Conservation (phyloP, 1,284 basidiomycete genomes). For the Apiotrichum brassicae region DNA sequence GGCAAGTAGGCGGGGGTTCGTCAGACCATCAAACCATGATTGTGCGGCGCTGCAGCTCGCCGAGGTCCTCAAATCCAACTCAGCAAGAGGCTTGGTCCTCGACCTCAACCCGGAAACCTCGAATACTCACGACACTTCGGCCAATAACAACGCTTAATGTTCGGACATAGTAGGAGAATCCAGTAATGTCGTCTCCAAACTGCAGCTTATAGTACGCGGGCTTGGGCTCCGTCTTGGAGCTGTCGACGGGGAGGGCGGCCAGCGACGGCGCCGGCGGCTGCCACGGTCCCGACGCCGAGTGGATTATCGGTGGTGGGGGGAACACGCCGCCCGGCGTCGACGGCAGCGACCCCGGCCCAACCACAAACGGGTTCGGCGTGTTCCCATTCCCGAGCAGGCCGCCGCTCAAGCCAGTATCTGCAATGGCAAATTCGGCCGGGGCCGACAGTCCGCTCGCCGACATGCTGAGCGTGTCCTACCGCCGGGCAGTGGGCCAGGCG, state of each 20-base stretch:
- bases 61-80: too few species aligned
- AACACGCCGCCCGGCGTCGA: background rate
- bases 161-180: conserved; percentile 46
- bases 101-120: too few species aligned
- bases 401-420: too few species aligned
- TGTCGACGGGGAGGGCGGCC: conserved; percentile 43
- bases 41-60: too few species aligned
- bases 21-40: too few species aligned
- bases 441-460: too few species aligned
- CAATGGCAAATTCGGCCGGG: too few species aligned
- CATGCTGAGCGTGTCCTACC: too few species aligned
- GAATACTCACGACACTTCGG: conserved; percentile 38
- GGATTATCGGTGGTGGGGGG: background rate
- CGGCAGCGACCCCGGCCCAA: conserved; percentile 40
- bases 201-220: conserved; percentile 48
- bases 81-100: too few species aligned
- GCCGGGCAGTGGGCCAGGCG: too few species aligned
- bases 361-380: conserved; percentile 44
- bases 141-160: conserved; percentile 45
- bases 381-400: too few species aligned
- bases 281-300: conserved; percentile 22
- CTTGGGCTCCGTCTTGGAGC: conserved; percentile 44
- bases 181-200: conserved; percentile 45
- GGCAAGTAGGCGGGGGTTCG: too few species aligned
- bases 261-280: conserved; percentile 40